Percentiles rank a stretch among this genome's conserved stretches.
phyloP scores from a whole-genome alignment of 1,139 yeast genomes.

The Candida sp. region DNA sequence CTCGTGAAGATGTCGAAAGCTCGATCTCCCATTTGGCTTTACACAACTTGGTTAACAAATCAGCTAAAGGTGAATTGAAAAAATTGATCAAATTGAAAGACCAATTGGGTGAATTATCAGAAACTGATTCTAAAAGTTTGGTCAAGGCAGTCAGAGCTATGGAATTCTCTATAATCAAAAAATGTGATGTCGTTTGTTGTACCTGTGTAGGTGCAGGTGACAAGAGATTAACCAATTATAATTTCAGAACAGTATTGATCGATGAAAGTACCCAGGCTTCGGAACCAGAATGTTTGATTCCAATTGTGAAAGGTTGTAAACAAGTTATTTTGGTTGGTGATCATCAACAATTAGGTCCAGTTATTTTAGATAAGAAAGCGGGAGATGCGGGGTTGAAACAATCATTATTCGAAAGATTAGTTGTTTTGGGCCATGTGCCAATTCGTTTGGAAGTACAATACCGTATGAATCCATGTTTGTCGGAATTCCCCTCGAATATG shows the following conservation, averaged over 20 bases:
- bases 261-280: slow-evolving; percentile 96
- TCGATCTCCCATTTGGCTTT: slow-evolving; percentile 53
- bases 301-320: slow-evolving; percentile 84
- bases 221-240: slow-evolving; percentile 46
- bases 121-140: slow-evolving; percentile 46
- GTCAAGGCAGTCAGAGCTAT: slow-evolving; percentile 37
- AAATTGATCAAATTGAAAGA: slow-evolving; percentile 57
- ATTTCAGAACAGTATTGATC: slow-evolving; percentile 75
- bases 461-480: slow-evolving; percentile 88
- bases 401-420: slow-evolving; percentile 82
- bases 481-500: slow-evolving; percentile 89
- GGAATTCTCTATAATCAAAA: slow-evolving; percentile 49
- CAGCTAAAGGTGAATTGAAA: slow-evolving; percentile 54
- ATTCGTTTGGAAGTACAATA: slow-evolving; percentile 88
- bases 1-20: slow-evolving; percentile 78
- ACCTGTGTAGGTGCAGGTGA: slow-evolving; percentile 96
- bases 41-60: slow-evolving; percentile 43
- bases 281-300: slow-evolving; percentile 89
- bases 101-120: slow-evolving; percentile 70
- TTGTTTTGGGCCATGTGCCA: slow-evolving; percentile 83
- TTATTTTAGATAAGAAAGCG: slow-evolving; percentile 74
- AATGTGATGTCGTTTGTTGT: slow-evolving; percentile 82
- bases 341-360: slow-evolving; percentile 94
- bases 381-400: slow-evolving; percentile 84
- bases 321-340: slow-evolving; percentile 92